Percentiles rank a stretch among this genome's conserved stretches.
These are phyloP conservation scores for Chlamydomonas applanata DNA, from an alignment of 139 green algal genomes.

Conservation along the genomic window DNA sequence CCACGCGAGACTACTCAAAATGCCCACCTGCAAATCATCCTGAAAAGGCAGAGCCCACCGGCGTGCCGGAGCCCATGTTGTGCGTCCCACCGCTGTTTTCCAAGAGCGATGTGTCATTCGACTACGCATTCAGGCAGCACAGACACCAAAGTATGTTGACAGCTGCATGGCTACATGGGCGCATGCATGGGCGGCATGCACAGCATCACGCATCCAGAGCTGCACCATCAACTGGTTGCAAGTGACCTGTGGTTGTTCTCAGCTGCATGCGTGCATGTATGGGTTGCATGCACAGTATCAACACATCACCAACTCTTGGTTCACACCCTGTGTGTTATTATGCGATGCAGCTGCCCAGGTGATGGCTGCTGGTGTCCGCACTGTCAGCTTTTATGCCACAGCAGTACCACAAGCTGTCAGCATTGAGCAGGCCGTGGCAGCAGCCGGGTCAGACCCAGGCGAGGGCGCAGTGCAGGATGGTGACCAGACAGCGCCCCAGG, in stretches of 20 bases:
- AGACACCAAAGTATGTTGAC: background rate
- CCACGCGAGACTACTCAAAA: background rate
- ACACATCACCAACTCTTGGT: too few species aligned
- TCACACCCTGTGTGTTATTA: background rate
- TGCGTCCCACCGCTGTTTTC: constrained; percentile 44
- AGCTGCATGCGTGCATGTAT: background rate
- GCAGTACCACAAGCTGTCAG: background rate
- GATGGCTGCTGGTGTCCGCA: background rate
- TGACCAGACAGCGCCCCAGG: background rate
- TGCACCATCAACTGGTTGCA: too few species aligned
- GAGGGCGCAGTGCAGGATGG: background rate
- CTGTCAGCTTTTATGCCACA: background rate
- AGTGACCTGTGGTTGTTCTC: too few species aligned
- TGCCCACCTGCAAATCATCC: constrained; percentile 22
- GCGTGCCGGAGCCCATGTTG: constrained; percentile 28
- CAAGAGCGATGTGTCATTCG: constrained; percentile 38
- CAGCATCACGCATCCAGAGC: too few species aligned
- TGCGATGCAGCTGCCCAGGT: background rate
- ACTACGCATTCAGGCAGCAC: constrained; percentile 37
- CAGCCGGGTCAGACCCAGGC: background rate
- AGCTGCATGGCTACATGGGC: background rate
- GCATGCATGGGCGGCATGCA: background rate
- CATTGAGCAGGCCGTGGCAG: background rate
- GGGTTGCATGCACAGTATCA: too few species aligned
- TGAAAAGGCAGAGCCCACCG: constrained; percentile 24